A percentile compares a stretch with the other conserved stretches of the same genome.
Evolutionary conservation across 345 rosid species (phyloP).

Genomic region (Camelina laxa): DNA sequence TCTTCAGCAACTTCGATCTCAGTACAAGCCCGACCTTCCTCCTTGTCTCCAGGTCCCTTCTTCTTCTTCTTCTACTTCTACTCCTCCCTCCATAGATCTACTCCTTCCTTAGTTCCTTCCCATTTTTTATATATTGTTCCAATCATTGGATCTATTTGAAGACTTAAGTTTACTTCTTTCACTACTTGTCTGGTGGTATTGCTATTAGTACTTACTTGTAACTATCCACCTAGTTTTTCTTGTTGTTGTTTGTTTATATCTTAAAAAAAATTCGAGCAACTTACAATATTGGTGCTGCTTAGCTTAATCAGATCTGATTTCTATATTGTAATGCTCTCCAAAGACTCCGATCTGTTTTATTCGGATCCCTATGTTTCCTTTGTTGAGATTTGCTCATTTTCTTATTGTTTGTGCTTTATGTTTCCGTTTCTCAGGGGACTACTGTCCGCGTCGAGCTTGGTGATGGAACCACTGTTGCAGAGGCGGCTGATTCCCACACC

Average conservation of each 20-base stretch:
- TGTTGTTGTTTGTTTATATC: neutral
- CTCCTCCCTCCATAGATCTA: conserved; percentile 1
- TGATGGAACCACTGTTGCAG: conserved; percentile 71
- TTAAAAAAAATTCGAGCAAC: neutral
- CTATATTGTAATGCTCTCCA: neutral
- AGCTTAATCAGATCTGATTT: conserved; percentile 37
- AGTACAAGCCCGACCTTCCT: conserved; percentile 82
- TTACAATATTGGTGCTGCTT: conserved; percentile 26
- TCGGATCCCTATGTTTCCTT: neutral
- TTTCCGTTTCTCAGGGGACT: conserved; percentile 63
- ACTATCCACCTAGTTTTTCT: neutral
- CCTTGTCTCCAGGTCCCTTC: conserved; percentile 85
- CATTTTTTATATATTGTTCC: neutral
- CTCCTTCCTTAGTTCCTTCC: neutral
- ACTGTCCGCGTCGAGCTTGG: conserved; percentile 97
- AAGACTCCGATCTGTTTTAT: conserved; percentile 32
- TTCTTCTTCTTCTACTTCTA: conserved; percentile 8
- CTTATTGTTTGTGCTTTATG: neutral
- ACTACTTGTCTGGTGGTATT: neutral
- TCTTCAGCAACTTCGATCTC: conserved; percentile 84
- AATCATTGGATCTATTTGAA: conserved; percentile 28
- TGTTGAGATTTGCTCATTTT: neutral
- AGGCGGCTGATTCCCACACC: conserved; percentile 69
- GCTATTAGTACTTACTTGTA: neutral
- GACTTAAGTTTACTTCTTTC: neutral